Conservation (phyloP, 768 basidiomycete species). For the Leccinum uliginosum region DNA sequence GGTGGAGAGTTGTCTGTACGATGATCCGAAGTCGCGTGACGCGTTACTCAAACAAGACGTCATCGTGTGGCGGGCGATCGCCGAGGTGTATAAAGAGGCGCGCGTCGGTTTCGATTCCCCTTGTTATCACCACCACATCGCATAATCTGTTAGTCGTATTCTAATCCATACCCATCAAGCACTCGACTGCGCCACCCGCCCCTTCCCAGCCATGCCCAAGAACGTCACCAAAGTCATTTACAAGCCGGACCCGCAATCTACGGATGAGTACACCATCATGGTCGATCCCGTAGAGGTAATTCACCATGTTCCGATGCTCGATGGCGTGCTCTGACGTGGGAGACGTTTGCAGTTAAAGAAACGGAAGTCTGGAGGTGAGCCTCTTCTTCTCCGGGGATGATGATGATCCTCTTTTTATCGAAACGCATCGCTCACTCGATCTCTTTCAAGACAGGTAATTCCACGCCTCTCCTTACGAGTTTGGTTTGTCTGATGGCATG, state of each 20-base stretch:
- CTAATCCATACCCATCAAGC: conserved; percentile 11
- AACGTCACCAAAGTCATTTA: conserved; percentile 68
- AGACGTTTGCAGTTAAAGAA: conserved; percentile 53
- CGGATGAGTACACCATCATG: conserved; percentile 69
- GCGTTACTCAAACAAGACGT: conserved; percentile 12
- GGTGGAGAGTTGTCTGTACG: not conserved
- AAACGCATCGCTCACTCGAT: conserved; percentile 8
- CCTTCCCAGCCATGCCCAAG: conserved; percentile 37
- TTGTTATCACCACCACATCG: not conserved
- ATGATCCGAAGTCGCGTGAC: conserved; percentile 30
- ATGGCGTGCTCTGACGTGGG: conserved; percentile 5
- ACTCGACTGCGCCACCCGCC: not conserved
- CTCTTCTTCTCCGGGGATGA: not conserved
- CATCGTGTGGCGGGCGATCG: conserved; percentile 24
- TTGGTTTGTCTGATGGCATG: conserved; percentile 10
- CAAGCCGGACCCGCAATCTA: conserved; percentile 69
- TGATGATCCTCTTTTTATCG: conserved; percentile 1
- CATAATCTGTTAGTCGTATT: conserved; percentile 6
- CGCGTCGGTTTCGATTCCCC: not conserved
- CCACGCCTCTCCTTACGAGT: not conserved
- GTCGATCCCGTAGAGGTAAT: conserved; percentile 63
- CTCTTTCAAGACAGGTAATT: conserved; percentile 60
- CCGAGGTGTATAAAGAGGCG: conserved; percentile 22
- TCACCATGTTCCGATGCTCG: conserved; percentile 4
- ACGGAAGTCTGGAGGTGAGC: conserved; percentile 76